Conservation (phyloP, 345 rosid genomes). For the Aegle marmelos region DNA sequence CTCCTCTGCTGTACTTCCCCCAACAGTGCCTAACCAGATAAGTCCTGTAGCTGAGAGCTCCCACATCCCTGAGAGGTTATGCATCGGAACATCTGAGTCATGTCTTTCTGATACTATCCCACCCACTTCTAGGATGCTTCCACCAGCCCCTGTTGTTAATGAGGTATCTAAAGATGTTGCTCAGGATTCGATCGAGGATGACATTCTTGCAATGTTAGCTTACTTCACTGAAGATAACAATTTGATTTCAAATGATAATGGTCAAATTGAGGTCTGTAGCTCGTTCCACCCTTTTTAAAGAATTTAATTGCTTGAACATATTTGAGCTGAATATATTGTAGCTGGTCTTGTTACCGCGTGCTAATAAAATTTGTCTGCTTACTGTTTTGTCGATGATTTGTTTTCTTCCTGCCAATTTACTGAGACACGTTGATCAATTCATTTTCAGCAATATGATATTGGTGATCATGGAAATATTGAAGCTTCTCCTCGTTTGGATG, state of each 20-base stretch:
- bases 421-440: background rate
- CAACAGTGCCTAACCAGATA: constrained; percentile 11
- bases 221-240: constrained; percentile 24
- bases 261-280: constrained; percentile 21
- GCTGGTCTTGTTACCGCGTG: background rate
- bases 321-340: background rate
- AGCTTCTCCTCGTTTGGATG: background rate
- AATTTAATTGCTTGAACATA: background rate
- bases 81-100: constrained; percentile 20
- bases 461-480: background rate
- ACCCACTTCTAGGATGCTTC: constrained; percentile 16
- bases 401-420: background rate
- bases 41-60: constrained; percentile 10
- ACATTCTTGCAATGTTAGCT: constrained; percentile 28
- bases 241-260: background rate
- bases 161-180: constrained; percentile 9
- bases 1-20: constrained; percentile 9
- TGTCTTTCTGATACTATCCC: constrained; percentile 27
- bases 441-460: background rate
- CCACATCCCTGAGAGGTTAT: constrained; percentile 8
- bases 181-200: constrained; percentile 16
- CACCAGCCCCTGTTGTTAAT: background rate
- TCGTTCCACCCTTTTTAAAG: background rate
- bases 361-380: background rate
- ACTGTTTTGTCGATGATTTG: background rate